phyloP scores from a whole-genome alignment of 768 basidiomycete genomes.

The Boletus rubescentipes region DNA sequence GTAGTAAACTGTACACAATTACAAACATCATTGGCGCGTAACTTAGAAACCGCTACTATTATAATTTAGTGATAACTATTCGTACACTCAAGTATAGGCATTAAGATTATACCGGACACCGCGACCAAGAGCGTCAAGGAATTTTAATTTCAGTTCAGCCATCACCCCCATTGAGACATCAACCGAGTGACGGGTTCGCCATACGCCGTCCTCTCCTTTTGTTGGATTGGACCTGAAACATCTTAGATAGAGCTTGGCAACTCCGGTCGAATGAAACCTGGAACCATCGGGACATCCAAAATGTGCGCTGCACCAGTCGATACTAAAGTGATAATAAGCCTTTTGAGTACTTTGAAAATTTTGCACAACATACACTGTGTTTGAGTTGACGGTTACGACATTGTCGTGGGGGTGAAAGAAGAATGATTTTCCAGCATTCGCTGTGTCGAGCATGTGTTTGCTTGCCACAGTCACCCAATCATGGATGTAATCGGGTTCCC shows the following conservation, averaged over 20 bases:
- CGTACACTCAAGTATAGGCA: too few relatives aligned
- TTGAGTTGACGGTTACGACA: slow-evolving; percentile 23
- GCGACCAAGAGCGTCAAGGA: slow-evolving; percentile 14
- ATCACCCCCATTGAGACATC: slow-evolving; percentile 25
- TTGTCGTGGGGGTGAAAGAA: slow-evolving; percentile 9
- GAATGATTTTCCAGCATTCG: slow-evolving; percentile 18
- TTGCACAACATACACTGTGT: slow-evolving; percentile 13
- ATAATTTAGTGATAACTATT: too few relatives aligned
- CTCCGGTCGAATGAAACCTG: slow-evolving; percentile 16
- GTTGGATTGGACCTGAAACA: slow-evolving; percentile 26
- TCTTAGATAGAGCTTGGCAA: slow-evolving; percentile 20
- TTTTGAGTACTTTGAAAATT: background rate
- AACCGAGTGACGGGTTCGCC: slow-evolving; percentile 16
- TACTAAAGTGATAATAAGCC: slow-evolving; percentile 2
- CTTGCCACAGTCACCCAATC: slow-evolving; percentile 21
- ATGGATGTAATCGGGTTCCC: slow-evolving; percentile 16
- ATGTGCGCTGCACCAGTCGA: slow-evolving; percentile 24
- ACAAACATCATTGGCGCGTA: too few relatives aligned
- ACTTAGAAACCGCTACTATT: too few relatives aligned
- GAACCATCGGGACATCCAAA: slow-evolving; percentile 22
- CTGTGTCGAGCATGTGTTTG: slow-evolving; percentile 17
- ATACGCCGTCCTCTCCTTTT: slow-evolving; percentile 20
- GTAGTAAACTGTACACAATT: too few relatives aligned
- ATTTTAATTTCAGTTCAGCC: slow-evolving; percentile 19
- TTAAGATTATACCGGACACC: slow-evolving; percentile 9